These are phyloP conservation scores for Coriaria nepalensis DNA, from an alignment of 306 rosid genomes.

Conservation along the genomic window DNA sequence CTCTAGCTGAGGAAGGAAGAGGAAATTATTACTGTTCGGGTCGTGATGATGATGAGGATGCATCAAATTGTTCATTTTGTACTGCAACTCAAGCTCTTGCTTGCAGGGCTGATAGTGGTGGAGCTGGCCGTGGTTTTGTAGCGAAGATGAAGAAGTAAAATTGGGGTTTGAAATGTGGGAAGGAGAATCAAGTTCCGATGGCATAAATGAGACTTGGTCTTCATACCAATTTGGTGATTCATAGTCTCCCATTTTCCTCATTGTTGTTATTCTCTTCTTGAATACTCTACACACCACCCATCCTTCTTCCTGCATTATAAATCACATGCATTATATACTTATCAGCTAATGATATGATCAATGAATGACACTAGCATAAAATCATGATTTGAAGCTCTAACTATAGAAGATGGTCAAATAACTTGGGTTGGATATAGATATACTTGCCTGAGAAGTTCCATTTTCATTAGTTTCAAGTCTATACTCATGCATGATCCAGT, in stretches of 20 bases:
- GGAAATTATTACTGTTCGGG: constrained; percentile 21
- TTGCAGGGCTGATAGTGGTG: constrained; percentile 41
- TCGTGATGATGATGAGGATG: constrained; percentile 19
- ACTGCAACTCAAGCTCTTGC: constrained; percentile 43
- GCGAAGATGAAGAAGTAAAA: constrained; percentile 13
- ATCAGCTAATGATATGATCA: no score
- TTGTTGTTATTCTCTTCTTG: constrained; percentile 48
- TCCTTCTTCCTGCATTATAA: constrained; percentile 46
- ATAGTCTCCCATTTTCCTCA: constrained; percentile 45
- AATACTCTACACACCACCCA: constrained; percentile 84
- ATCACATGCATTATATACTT: no score
- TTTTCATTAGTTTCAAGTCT: constrained; percentile 60
- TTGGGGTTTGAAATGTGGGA: constrained; percentile 20
- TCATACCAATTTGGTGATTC: constrained; percentile 65
- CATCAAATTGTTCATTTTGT: constrained; percentile 9
- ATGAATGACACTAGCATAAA: no score
- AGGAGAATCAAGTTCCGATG: constrained; percentile 38
- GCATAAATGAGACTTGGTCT: constrained; percentile 60
- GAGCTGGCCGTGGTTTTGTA: constrained; percentile 3
- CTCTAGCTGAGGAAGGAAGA: constrained; percentile 72
- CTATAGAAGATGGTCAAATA: no score
- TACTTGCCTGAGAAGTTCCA: constrained; percentile 52
- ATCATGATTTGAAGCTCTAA: no score
- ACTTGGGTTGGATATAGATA: neutral
- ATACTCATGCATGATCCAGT: constrained; percentile 95